Evolutionary conservation across 257 asterid genomes (phyloP).

Genomic region (Fraxinus anomala): DNA sequence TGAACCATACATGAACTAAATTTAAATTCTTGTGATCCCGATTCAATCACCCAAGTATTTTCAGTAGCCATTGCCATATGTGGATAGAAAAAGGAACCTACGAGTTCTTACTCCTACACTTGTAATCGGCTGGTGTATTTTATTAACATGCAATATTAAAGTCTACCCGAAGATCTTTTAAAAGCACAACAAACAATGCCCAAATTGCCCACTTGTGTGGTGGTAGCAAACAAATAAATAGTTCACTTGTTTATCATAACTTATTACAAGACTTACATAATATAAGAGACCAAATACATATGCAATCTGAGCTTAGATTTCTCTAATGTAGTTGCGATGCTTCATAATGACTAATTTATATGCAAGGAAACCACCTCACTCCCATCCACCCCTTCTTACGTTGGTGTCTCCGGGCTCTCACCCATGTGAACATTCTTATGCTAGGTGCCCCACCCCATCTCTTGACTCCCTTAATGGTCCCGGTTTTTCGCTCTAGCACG

Average conservation of each 20-base stretch:
- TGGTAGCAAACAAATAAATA: neutral
- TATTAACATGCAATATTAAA: no score
- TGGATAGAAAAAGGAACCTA: no score
- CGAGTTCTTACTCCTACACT: no score
- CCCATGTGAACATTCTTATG: slow-evolving; percentile 44
- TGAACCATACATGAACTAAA: no score
- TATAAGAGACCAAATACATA: neutral
- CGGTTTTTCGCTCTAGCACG: slow-evolving; percentile 6
- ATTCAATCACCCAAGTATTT: no score
- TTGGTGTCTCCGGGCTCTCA: neutral
- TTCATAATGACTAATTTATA: neutral
- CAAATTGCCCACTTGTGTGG: neutral
- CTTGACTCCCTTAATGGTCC: slow-evolving; percentile 20
- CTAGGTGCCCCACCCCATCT: slow-evolving; percentile 32
- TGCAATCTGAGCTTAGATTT: neutral
- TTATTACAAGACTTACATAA: no score
- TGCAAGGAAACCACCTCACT: neutral
- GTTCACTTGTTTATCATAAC: no score
- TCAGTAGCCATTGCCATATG: no score
- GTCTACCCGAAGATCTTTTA: no score
- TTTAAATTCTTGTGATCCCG: no score
- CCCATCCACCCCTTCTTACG: neutral
- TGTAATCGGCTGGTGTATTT: no score
- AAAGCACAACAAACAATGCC: neutral
- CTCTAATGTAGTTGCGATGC: neutral